Base-by-base conservation (phyloP, 78 protist genomes). In the Polysphondylium violaceum region DNA sequence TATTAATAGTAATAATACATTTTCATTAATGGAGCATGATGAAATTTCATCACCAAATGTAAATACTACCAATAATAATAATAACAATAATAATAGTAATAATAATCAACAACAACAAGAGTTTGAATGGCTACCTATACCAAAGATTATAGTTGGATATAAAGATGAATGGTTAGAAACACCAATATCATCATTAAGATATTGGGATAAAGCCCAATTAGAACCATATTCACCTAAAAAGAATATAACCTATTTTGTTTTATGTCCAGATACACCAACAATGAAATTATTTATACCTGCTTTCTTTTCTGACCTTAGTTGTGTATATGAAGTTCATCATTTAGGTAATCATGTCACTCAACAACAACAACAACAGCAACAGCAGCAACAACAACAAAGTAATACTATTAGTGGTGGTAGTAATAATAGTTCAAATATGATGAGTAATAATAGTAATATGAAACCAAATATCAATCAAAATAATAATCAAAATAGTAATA, bases 181-280 rank as follows among this genome's bases (percentile, higher is more conserved):
- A 29, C 91, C 91, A 29, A 12, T 63, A 2, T 58, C 91, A 2
- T 33, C 76, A 0, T 25, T 83, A n/a, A 83, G 55, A 41, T 71
- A 55, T 43, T 83, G 91, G 91, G 91, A 83, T 27, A 83, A 83
- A 35, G 77, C 91, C 8, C 79, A 68, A 56, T 47, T 83, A 19
- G 91, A 83, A 43, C 91, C 91, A 0, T 83, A 83, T 44, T 83
- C 91, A n/a, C 91, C 91, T 31, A 83, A 83, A 35, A 83, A 83
- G 79, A 83, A 83, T 83, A 83, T 83, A 11, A 69, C 91, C 31
- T 83, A 83, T 43, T 83, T 68, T 83, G 91, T 83, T 6, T 25
- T 83, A 8, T 67, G 79, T 33, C 91, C 91, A 8, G 79, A 83
- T 74, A 63, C 81, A 1, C 56, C 27, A 5, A 56, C 63, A 25